phyloP scores from a whole-genome alignment of 2,329 filamentous ascomycete species.

The Exutisphaerella laricina region DNA sequence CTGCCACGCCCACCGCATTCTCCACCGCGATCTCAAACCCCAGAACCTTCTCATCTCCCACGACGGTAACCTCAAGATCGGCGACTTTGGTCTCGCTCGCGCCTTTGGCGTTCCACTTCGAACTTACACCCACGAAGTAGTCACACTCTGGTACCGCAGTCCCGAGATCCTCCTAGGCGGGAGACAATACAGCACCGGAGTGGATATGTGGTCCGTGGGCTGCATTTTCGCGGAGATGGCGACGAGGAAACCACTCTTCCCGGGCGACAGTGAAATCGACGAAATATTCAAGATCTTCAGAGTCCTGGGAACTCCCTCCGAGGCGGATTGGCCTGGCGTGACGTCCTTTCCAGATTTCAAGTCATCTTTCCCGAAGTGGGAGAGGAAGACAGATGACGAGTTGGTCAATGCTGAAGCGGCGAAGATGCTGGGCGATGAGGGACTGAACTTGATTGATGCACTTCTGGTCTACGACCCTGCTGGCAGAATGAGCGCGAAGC shows the following conservation, averaged over 20 bases:
- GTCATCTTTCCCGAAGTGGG: slow-evolving; percentile 86
- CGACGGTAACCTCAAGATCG: slow-evolving; percentile 83
- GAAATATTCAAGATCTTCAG: slow-evolving; percentile 93
- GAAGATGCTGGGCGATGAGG: slow-evolving; percentile 59
- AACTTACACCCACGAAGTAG: slow-evolving; percentile 92
- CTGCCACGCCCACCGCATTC: slow-evolving; percentile 80
- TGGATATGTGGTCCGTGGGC: slow-evolving; percentile 93
- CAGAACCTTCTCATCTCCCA: slow-evolving; percentile 84
- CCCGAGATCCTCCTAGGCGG: slow-evolving; percentile 88
- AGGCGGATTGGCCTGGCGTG: slow-evolving; percentile 80
- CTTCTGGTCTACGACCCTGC: slow-evolving; percentile 86
- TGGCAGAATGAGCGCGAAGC: slow-evolving; percentile 81
- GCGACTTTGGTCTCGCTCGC: slow-evolving; percentile 82
- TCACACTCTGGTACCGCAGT: slow-evolving; percentile 87
- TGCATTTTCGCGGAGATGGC: slow-evolving; percentile 98
- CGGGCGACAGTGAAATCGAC: slow-evolving; percentile 87
- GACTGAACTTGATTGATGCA: slow-evolving; percentile 61
- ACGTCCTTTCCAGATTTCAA: slow-evolving; percentile 96
- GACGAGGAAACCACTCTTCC: slow-evolving; percentile 86
- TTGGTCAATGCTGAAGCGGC: slow-evolving; percentile 57
- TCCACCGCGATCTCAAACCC: slow-evolving; percentile 85
- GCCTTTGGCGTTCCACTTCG: slow-evolving; percentile 87
- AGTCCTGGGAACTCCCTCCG: slow-evolving; percentile 74
- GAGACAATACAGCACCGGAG: slow-evolving; percentile 86
- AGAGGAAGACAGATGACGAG: slow-evolving; percentile 58